These are phyloP conservation scores for Coniochaeta ligniaria DNA, from an alignment of 2,329 filamentous ascomycete species.

Conservation along the genomic window DNA sequence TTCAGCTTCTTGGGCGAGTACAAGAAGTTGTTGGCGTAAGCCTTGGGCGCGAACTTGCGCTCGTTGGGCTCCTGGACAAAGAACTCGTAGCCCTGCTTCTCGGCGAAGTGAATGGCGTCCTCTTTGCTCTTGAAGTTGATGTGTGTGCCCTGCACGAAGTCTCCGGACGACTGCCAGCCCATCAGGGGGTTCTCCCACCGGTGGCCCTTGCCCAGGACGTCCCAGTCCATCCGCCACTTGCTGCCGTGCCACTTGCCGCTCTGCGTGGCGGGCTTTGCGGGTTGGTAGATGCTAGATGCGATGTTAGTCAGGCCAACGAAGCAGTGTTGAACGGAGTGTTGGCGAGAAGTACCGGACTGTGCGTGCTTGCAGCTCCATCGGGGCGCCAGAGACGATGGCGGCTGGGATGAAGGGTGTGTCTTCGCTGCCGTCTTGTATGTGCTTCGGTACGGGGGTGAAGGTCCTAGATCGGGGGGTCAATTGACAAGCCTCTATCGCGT, in stretches of 20 bases:
- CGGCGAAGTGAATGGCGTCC: constrained; percentile 87
- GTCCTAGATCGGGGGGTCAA: constrained; percentile 42
- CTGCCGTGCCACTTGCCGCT: constrained; percentile 80
- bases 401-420: constrained; percentile 67
- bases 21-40: constrained; percentile 94
- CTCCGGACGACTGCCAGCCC: constrained; percentile 95
- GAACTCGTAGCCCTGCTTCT: constrained; percentile 99
- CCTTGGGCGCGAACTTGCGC: constrained; percentile 80
- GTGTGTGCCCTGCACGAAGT: constrained; percentile 90
- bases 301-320: not conserved
- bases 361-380: constrained; percentile 86
- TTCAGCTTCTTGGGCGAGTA: constrained; percentile 84
- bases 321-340: not conserved
- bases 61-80: constrained; percentile 96
- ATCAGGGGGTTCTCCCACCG: constrained; percentile 98
- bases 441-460: constrained; percentile 86
- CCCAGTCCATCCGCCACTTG: constrained; percentile 98
- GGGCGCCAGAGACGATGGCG: constrained; percentile 83
- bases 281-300: constrained; percentile 72
- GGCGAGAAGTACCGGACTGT: constrained; percentile 69
- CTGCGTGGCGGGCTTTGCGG: constrained; percentile 90
- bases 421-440: constrained; percentile 87
- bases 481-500: not conserved
- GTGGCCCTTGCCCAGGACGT: constrained; percentile 84
- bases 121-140: constrained; percentile 89